Evolutionary conservation across 2,329 filamentous ascomycete species (phyloP).

Genomic region (Cladophialophora chaetospira): DNA sequence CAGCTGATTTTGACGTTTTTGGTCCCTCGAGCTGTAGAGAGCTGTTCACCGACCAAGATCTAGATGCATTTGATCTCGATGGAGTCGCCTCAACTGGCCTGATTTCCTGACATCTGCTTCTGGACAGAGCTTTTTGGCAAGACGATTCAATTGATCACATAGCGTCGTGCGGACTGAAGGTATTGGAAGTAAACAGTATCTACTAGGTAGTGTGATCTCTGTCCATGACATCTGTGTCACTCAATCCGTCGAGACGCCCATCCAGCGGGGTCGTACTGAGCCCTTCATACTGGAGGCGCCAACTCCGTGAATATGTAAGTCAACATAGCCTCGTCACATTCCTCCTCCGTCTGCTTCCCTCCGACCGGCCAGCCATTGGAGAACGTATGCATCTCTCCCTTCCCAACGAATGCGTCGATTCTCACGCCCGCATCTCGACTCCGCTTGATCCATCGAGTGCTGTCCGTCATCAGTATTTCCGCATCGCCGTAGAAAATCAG

Average conservation of each 20-base stretch:
- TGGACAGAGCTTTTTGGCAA: neutral
- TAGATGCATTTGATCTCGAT: neutral
- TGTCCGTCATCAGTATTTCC: slow-evolving; percentile 11
- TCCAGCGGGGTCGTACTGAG: neutral
- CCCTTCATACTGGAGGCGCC: neutral
- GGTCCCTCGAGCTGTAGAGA: slow-evolving; percentile 1
- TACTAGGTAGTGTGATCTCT: neutral
- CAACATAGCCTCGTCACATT: slow-evolving; percentile 6
- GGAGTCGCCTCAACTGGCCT: neutral
- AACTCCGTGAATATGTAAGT: slow-evolving; percentile 10
- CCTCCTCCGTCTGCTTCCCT: neutral
- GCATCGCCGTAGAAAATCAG: slow-evolving; percentile 13
- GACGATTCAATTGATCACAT: neutral
- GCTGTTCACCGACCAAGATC: neutral
- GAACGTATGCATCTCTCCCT: slow-evolving; percentile 14
- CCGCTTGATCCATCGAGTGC: slow-evolving; percentile 13
- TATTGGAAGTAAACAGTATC: too few species aligned
- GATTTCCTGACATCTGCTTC: neutral
- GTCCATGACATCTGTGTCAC: neutral
- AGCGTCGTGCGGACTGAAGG: neutral
- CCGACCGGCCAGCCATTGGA: slow-evolving; percentile 6
- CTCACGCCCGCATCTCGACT: slow-evolving; percentile 6
- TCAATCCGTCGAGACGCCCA: neutral
- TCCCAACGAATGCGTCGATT: slow-evolving; percentile 8
- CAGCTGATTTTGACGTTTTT: slow-evolving; percentile 9